Conservation (phyloP, 345 rosid genomes). For the Gossypium sturtianum region DNA sequence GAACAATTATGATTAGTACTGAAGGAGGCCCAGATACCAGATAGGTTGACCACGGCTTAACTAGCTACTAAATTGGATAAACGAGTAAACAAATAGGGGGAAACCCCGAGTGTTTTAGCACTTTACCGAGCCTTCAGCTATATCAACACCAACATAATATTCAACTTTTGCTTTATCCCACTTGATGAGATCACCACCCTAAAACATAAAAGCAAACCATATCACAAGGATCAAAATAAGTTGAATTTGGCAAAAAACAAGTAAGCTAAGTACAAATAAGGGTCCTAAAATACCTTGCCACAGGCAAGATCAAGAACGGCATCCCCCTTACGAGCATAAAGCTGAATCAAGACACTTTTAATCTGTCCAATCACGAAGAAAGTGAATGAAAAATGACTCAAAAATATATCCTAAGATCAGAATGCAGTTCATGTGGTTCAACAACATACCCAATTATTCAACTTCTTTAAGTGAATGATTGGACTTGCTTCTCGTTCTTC, state of each 20-base stretch:
- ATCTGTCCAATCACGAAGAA: constrained; percentile 43
- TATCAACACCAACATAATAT: constrained; percentile 91
- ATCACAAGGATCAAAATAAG: background rate
- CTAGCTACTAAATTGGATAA: background rate
- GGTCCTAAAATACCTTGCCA: constrained; percentile 57
- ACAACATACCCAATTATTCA: constrained; percentile 79
- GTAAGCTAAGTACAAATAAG: background rate
- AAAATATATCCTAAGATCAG: background rate
- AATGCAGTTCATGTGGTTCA: constrained; percentile 10
- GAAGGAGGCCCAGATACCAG: background rate
- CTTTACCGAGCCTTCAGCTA: constrained; percentile 95
- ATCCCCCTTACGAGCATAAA: constrained; percentile 74
- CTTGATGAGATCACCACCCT: constrained; percentile 99
- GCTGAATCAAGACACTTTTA: constrained; percentile 93
- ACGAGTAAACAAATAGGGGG: background rate
- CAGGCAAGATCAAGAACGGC: constrained; percentile 97
- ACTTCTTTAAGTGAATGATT: constrained; percentile 89
- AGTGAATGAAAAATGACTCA: background rate
- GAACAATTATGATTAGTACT: background rate
- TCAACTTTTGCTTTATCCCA: constrained; percentile 95
- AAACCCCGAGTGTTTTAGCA: background rate
- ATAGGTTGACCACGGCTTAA: background rate
- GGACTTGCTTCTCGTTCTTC: constrained; percentile 99
- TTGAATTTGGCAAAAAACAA: background rate
- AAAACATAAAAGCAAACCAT: constrained; percentile 1